Conservation (phyloP, 2,329 filamentous ascomycete species). For the Pseudogymnoascus sp. region DNA sequence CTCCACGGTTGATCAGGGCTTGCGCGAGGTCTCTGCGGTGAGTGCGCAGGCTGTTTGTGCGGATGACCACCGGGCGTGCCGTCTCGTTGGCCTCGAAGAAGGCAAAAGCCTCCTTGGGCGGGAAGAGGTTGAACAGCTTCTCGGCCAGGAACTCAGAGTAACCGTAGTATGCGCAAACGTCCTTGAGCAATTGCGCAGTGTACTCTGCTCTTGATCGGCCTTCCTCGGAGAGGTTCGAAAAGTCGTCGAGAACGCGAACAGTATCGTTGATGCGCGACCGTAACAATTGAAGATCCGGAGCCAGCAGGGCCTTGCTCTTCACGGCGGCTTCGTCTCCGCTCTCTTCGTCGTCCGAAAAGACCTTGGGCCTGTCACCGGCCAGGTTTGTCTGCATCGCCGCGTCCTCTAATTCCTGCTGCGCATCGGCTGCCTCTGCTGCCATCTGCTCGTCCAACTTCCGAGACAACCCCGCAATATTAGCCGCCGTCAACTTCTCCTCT, state of each 20-base stretch:
- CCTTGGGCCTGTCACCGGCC: constrained; percentile 60
- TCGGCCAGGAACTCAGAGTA: constrained; percentile 93
- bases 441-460: constrained; percentile 71
- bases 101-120: constrained; percentile 86
- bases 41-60: constrained; percentile 86
- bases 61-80: constrained; percentile 84
- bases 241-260: constrained; percentile 82
- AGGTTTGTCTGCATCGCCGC: constrained; percentile 90
- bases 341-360: constrained; percentile 52
- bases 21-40: constrained; percentile 76
- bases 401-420: constrained; percentile 77
- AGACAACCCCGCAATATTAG: constrained; percentile 90
- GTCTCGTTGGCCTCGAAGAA: constrained; percentile 99
- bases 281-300: constrained; percentile 83
- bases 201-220: constrained; percentile 82
- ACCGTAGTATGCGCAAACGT: constrained; percentile 93
- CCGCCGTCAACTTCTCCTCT: constrained; percentile 85
- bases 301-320: constrained; percentile 57
- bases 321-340: constrained; percentile 51
- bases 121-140: constrained; percentile 89
- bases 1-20: constrained; percentile 88
- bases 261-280: constrained; percentile 87
- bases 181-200: constrained; percentile 73
- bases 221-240: constrained; percentile 70
- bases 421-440: constrained; percentile 71